Conservation (phyloP, 805 yeast genomes). For the Peterozyma toletana region DNA sequence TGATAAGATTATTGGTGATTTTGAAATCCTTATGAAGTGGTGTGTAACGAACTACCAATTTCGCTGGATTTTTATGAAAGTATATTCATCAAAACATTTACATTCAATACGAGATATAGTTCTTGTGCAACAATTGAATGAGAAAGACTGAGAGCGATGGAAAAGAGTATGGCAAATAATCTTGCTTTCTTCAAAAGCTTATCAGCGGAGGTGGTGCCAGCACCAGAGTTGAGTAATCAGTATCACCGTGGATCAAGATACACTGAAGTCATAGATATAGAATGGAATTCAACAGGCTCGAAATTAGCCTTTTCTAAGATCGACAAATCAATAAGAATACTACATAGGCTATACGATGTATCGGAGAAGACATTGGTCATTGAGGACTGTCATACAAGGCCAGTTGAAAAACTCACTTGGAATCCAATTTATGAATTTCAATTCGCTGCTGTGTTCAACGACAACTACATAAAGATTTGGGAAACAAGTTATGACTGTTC, state of each 20-base stretch:
- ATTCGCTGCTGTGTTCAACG: slow-evolving; percentile 40
- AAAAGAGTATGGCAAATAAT: too few relatives aligned
- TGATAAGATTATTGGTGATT: too few relatives aligned
- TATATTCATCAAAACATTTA: too few relatives aligned
- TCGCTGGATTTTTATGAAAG: too few relatives aligned
- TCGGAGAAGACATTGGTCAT: slow-evolving; percentile 27
- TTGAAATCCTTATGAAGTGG: too few relatives aligned
- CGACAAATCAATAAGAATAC: slow-evolving; percentile 32
- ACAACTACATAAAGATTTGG: slow-evolving; percentile 35
- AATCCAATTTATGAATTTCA: slow-evolving; percentile 31
- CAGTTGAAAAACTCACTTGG: slow-evolving; percentile 37
- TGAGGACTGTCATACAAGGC: slow-evolving; percentile 30
- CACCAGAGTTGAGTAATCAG: too few relatives aligned
- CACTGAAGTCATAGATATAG: slow-evolving; percentile 28
- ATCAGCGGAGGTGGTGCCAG: too few relatives aligned
- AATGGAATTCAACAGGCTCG: slow-evolving; percentile 34
- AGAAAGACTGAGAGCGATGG: too few relatives aligned
- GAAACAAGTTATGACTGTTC: slow-evolving; percentile 24
- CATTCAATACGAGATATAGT: too few relatives aligned
- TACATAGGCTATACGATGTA: slow-evolving; percentile 12
- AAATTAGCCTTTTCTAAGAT: slow-evolving; percentile 33
- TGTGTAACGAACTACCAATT: too few relatives aligned
- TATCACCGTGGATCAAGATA: neutral
- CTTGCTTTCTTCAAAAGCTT: too few relatives aligned
- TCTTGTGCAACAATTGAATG: too few relatives aligned